A percentile compares a stretch with the other conserved stretches of the same genome.
phyloP scores from a whole-genome alignment of 2,329 filamentous ascomycete genomes.

The Massarina eburnea region DNA sequence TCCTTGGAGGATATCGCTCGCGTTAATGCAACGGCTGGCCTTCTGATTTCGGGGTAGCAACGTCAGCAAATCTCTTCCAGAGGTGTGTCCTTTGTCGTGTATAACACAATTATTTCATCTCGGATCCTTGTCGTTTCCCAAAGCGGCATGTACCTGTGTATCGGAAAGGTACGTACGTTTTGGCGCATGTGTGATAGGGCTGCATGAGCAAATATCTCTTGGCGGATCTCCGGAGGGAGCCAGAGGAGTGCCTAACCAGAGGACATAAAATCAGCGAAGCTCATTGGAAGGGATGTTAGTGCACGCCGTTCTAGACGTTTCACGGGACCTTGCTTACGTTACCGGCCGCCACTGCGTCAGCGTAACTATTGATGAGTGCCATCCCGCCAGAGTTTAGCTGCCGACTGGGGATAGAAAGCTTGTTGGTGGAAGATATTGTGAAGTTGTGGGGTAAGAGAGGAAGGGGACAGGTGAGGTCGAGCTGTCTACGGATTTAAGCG shows the following conservation, averaged over 20 bases:
- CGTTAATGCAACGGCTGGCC: not conserved
- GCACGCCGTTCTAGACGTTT: too few relatives aligned
- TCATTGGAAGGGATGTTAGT: too few relatives aligned
- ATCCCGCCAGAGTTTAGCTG: not conserved
- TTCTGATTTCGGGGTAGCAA: not conserved
- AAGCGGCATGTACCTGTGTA: too few relatives aligned
- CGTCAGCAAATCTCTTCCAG: too few relatives aligned
- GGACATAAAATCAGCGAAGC: not conserved
- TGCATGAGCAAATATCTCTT: slow-evolving; percentile 6
- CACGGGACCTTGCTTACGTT: too few relatives aligned
- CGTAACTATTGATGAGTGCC: slow-evolving; percentile 1
- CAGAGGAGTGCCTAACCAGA: slow-evolving; percentile 6
- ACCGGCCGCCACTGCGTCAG: slow-evolving; percentile 1
- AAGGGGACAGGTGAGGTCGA: too few relatives aligned
- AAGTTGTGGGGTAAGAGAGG: not conserved
- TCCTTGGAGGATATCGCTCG: not conserved
- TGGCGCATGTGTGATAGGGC: not conserved
- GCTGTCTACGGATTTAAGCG: not conserved
- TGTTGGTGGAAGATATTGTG: not conserved
- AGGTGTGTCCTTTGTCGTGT: too few relatives aligned
- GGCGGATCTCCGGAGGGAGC: slow-evolving; percentile 10
- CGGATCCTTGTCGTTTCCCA: too few relatives aligned
- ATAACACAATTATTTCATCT: too few relatives aligned
- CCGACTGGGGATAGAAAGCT: not conserved
- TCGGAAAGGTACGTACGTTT: too few relatives aligned